Evolutionary conservation across 768 basidiomycete species (phyloP).

Genomic region (Tulasnella sp.): DNA sequence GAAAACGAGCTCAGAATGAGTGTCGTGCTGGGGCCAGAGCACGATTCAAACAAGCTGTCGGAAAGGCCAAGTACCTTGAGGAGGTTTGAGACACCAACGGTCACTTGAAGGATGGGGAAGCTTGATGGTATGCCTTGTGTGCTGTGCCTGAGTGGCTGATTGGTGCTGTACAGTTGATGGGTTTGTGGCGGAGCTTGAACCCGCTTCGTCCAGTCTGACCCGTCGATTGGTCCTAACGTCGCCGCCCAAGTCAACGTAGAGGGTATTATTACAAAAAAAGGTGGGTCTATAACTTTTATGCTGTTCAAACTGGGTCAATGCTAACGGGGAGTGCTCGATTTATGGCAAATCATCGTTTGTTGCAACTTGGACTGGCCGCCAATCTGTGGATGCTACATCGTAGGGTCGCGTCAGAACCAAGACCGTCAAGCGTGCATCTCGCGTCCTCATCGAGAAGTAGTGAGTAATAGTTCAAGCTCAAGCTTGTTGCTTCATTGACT

Average conservation of each 20-base stretch:
- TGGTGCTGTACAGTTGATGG: slow-evolving; percentile 4
- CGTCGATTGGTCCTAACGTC: neutral
- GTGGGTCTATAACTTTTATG: neutral
- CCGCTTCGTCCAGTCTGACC: neutral
- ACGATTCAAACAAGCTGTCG: slow-evolving; percentile 48
- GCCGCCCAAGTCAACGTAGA: slow-evolving; percentile 1
- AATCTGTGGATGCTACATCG: slow-evolving; percentile 9
- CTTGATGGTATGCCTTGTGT: neutral
- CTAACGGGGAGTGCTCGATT: slow-evolving; percentile 38
- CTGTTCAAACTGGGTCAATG: slow-evolving; percentile 17
- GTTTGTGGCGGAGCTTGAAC: neutral
- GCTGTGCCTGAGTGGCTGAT: slow-evolving; percentile 2
- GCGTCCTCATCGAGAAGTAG: slow-evolving; percentile 99
- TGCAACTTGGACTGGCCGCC: neutral
- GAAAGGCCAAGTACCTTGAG: slow-evolving; percentile 11
- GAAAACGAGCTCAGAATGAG: slow-evolving; percentile 55
- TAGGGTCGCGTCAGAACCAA: slow-evolving; percentile 99
- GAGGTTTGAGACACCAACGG: neutral
- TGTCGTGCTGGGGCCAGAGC: slow-evolving; percentile 66
- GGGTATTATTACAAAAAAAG: neutral
- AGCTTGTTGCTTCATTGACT: neutral
- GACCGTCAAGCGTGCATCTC: slow-evolving; percentile 98
- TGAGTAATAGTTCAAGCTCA: slow-evolving; percentile 31
- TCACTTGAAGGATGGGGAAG: neutral
- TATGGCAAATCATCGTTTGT: neutral